Base-by-base conservation (phyloP, 495 filamentous ascomycete species). In the Thozetella sp. region DNA sequence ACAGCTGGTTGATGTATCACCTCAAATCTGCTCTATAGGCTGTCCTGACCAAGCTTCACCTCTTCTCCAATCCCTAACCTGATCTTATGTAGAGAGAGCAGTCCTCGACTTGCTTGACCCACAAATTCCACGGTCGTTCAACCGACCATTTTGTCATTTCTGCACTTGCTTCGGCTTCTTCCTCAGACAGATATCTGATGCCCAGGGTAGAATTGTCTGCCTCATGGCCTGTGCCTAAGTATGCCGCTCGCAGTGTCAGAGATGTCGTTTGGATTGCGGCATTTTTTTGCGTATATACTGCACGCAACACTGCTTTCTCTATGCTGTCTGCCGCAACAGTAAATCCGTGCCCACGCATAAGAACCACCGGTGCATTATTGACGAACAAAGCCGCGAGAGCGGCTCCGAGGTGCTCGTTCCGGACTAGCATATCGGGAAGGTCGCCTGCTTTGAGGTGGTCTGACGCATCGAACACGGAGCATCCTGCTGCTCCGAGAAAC, bases 281-380 rank as follows among this genome's bases (percentile, higher is more conserved):
- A 46, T 82, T 83, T 59, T 68, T 64, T 46, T 72, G 67, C 2
- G 80, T 78, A 62, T 83, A 83, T 2, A 83, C 67, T 2, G 78
- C 73, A 22, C 71, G 66, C 53, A 66, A 73, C 2, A 83, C 76
- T 2, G 66, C 75, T 51, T 69, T 55, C 57, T 79, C 68, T 25
- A 84, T 72, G 25, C 30, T 70, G 0, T 60, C 59, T 0, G 70
- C 80, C 2, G 74, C 58, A 0, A 69, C 65, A 0, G 76, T 79
- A 58, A 83, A 81, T 9, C 80, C 82, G 51, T 84, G 82, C 9
- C 74, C 74, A 2, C 67, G 64, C 80, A 82, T 82, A 12, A 84
- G 64, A 1, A 79, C 73, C 2, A 84, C 73, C 1, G 62, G 53
- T 60, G 76, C 67, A 9, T 62, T 55, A 1, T 64, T 57, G 22